Base-by-base conservation (phyloP, 2,329 filamentous ascomycete species). In the Aphanoascus verrucosus region DNA sequence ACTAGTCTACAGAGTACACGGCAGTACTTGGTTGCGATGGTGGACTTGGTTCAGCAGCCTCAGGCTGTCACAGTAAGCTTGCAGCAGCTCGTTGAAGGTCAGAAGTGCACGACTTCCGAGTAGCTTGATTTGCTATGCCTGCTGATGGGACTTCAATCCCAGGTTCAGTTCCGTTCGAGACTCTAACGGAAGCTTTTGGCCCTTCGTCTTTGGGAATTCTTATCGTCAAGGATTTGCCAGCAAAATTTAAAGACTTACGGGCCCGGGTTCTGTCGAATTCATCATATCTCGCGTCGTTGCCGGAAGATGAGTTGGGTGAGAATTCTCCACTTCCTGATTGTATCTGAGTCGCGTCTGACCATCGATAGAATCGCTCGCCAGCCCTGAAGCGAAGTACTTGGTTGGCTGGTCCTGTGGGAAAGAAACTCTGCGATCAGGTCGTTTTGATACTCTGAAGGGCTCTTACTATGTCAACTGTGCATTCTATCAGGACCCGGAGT, bases 181-280 rank as follows among this genome's bases (percentile, higher is more conserved):
- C 68, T 8, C 65, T 76, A 11, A 69, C 72, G 32, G 66, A 85
- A 61, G 93, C 93, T 0, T 97, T 98, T 66, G 93, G 93, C 0
- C 88, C 90, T 1, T 82, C 86, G 23, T 95, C 89, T 1, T 75
- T 97, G 11, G 93, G 93, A 0, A 95, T 98, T 50, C 84, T 98
- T 53, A 74, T 97, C n/a, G 90, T 98, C 46, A 88, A 86, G 65
- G 87, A 89, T 65, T 80, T 97, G 0, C 87, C 89, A 0, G 58
- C 76, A 5, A 75, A 81, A 50, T 98, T 94, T 62, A 69, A 78
- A 12, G 70, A 77, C n/a, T 73, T 96, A 42, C 81, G 93, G 56
- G 79, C 79, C 55, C 79, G 79, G 56, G 78, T 94, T 1, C 77
- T 98, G 5, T 93, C 88, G 0, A 93, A 93, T 66, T 83, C 89